Base-by-base conservation (phyloP, 2,329 filamentous ascomycete genomes). In the Calycina marina region DNA sequence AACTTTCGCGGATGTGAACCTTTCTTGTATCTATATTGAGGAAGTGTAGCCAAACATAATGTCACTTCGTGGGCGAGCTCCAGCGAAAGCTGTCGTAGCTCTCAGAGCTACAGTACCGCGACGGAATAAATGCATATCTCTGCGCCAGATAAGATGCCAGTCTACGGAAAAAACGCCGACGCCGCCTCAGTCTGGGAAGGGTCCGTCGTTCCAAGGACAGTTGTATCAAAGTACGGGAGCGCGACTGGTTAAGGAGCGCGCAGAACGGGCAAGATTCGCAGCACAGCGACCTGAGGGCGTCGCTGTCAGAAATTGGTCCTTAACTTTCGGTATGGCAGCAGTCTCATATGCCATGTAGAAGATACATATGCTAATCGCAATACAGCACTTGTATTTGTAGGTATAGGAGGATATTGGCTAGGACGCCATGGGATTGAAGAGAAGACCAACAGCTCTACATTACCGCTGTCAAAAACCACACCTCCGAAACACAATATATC, bases 191-290 rank as follows among this genome's bases (percentile, higher is more conserved):
- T n/a, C n/a, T n/a, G 30, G 31, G 4, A 35, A 44, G n/a, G 46
- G 44, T 4, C 43, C 39, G 18, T 43, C 58, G 3, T 75, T 74
- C 47, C 63, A 67, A 44, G 68, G 68, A 13, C 70, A 74, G 54
- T 61, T 75, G 44, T 67, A 70, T 46, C 65, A 69, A 42, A 72
- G 67, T 40, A 69, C 72, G 30, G 60, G 60, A 31, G 58, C 62
- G 34, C 63, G 70, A 37, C 56, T 73, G 40, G 57, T 60, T 41
- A 56, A 63, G n/a, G 69, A 75, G 51, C 57, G 59, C 30, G 59
- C 61, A 37, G 66, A 72, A 50, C 57, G 65, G 14, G 62, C 62
- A 45, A 60, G 63, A 40, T 69, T 66, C 42, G 58, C 59, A 5
- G 46, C 45, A 28, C 45, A 58, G 42, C 53, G 58, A 39, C 49